phyloP scores from a whole-genome alignment of 805 yeast species.

The Candida awuae region DNA sequence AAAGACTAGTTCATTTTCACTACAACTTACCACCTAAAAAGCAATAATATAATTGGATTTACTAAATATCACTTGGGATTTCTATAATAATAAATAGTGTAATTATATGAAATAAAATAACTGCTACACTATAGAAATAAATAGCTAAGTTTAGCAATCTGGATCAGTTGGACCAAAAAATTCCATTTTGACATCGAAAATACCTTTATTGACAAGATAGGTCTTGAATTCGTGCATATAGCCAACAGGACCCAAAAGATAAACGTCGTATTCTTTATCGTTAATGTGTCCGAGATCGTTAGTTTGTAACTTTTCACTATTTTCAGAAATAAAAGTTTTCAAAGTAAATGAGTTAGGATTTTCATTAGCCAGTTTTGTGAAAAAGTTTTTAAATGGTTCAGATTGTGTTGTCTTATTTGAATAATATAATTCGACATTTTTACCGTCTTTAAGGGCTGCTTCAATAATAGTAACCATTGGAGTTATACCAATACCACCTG shows the following conservation, averaged over 20 bases:
- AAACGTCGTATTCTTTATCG: slow-evolving; percentile 19
- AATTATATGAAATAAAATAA: too few relatives aligned
- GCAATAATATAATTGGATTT: too few relatives aligned
- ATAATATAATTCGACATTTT: slow-evolving; percentile 29
- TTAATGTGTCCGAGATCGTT: slow-evolving; percentile 22
- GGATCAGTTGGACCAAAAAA: slow-evolving; percentile 29
- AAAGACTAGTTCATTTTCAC: too few relatives aligned
- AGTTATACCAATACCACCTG: slow-evolving; percentile 65
- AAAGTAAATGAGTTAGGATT: slow-evolving; percentile 6
- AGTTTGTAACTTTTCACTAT: slow-evolving; percentile 11
- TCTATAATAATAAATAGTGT: too few relatives aligned
- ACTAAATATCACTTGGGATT: too few relatives aligned
- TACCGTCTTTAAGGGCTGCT: slow-evolving; percentile 27
- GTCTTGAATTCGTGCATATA: slow-evolving; percentile 27
- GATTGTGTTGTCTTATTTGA: slow-evolving; percentile 23
- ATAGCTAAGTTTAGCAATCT: neutral
- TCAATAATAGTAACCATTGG: slow-evolving; percentile 51
- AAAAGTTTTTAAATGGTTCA: slow-evolving; percentile 11
- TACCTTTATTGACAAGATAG: slow-evolving; percentile 19
- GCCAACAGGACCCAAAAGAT: slow-evolving; percentile 30
- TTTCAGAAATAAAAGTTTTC: slow-evolving; percentile 4
- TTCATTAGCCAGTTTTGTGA: slow-evolving; percentile 7
- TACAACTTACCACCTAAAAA: too few relatives aligned
- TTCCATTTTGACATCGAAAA: slow-evolving; percentile 22
- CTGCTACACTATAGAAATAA: neutral